Evolutionary conservation across 2,329 filamentous ascomycete genomes (phyloP).

Genomic region (Epichloe coenophiala): DNA sequence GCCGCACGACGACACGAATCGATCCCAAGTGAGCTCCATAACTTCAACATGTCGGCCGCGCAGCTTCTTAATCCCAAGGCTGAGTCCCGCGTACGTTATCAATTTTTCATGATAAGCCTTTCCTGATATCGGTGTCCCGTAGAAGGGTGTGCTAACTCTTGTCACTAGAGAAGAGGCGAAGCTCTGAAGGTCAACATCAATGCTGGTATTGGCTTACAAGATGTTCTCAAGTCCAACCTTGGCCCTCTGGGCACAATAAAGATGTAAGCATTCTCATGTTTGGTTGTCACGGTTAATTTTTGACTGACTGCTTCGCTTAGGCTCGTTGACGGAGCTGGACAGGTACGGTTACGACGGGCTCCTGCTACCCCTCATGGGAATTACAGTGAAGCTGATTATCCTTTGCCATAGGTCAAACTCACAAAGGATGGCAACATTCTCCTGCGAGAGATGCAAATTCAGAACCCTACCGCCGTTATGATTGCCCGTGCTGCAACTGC

Average conservation of each 20-base stretch:
- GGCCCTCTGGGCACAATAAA: slow-evolving; percentile 91
- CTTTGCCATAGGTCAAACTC: slow-evolving; percentile 66
- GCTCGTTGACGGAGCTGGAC: slow-evolving; percentile 57
- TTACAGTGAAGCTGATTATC: slow-evolving; percentile 15
- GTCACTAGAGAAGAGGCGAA: slow-evolving; percentile 74
- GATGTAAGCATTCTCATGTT: slow-evolving; percentile 45
- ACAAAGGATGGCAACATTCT: slow-evolving; percentile 96
- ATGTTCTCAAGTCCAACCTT: slow-evolving; percentile 94
- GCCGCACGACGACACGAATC: slow-evolving; percentile 5
- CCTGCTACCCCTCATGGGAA: slow-evolving; percentile 13
- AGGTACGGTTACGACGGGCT: slow-evolving; percentile 31
- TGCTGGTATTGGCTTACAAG: slow-evolving; percentile 80
- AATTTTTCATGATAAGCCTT: neutral
- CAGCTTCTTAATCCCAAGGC: slow-evolving; percentile 98
- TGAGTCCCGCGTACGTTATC: slow-evolving; percentile 70
- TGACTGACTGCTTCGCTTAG: slow-evolving; percentile 21
- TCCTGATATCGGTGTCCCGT: neutral
- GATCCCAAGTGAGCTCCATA: slow-evolving; percentile 8
- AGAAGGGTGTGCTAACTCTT: slow-evolving; percentile 13
- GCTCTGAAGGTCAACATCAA: slow-evolving; percentile 94
- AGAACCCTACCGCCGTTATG: slow-evolving; percentile 92
- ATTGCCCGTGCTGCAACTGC: slow-evolving; percentile 77
- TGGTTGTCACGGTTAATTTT: no score
- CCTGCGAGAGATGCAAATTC: slow-evolving; percentile 75
- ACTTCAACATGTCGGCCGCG: slow-evolving; percentile 70